Base-by-base conservation (phyloP, 2,329 filamentous ascomycete genomes). In the Myriangium duriaei region DNA sequence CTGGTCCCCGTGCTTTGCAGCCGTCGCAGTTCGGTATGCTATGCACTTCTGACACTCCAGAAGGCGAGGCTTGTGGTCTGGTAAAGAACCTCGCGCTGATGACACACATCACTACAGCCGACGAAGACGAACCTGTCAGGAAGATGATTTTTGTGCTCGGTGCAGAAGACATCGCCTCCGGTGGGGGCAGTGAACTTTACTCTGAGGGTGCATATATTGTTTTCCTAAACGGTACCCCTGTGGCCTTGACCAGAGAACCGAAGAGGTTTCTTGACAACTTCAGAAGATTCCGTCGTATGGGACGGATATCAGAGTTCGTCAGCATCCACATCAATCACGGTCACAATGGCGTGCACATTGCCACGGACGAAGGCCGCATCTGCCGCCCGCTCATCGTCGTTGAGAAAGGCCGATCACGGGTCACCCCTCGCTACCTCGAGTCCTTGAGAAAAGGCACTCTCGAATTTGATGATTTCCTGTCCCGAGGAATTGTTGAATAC, bases 11-110 rank as follows among this genome's bases (percentile, higher is more conserved):
- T 72, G 91, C 92, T 12, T 69, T 98, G 34, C 91, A 98, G 54
- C 87, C 91, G 5, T 98, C 91, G 1, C 91, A 98, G 49, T 98
- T 94, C 65, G 91, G 91, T 50, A 95, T 98, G 87, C 69, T 98
- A 39, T 98, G 91, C 56, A 82, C 87, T 0, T 92, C 91, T 9
- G 91, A 98, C 68, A 98, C 91, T 0, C 91, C 91, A 5, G 91
- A 98, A 78, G 91, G 91, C 62, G 91, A 98, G 65, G 87, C 91
- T 9, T 98, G 91, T 63, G 91, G 91, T 69, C 64, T 98, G 41
- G 87, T 98, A 49, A 98, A 98, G 69, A 98, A 98, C 54, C 62
- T 98, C 65, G 91, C 91, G 6, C 68, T 98, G 41, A 98, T 98
- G 91, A 98, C 92, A 36, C 92, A 98, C 54, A 96, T 98, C 50